Percentiles rank a stretch among this genome's conserved stretches.
Evolutionary conservation across 2,329 filamentous ascomycete genomes (phyloP).

Genomic region (Teratosphaeria gauchensis): DNA sequence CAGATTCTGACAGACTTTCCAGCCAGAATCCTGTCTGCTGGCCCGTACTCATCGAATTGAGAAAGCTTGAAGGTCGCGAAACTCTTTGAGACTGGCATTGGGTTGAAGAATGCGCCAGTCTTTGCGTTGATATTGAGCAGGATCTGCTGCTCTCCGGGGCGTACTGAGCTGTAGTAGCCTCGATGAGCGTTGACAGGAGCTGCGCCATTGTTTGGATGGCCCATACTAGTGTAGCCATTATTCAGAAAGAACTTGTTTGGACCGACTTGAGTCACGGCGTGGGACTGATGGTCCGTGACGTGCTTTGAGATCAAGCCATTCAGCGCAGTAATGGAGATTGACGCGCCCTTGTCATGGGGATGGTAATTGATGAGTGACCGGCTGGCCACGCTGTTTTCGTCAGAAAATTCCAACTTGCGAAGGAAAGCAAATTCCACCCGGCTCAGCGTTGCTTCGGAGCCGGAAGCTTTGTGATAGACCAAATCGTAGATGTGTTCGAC

Average conservation of each 20-base stretch:
- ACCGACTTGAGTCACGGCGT: constrained; percentile 37
- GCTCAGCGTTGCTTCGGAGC: neutral
- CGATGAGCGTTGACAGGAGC: constrained; percentile 42
- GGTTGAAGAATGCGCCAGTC: constrained; percentile 48
- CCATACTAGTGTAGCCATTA: neutral
- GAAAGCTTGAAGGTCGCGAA: neutral
- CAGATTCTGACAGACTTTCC: neutral
- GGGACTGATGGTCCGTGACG: neutral
- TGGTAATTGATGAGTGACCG: neutral
- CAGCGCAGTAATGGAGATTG: constrained; percentile 1
- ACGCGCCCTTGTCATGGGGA: neutral
- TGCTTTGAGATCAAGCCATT: constrained; percentile 3
- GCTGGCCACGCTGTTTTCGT: neutral
- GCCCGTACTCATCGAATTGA: neutral
- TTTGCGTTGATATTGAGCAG: constrained; percentile 56
- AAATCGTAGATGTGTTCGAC: too few species aligned
- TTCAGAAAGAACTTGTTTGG: constrained; percentile 44
- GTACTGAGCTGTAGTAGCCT: constrained; percentile 54
- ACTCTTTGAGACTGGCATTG: constrained; percentile 7
- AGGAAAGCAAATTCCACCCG: neutral
- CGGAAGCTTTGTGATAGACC: constrained; percentile 1
- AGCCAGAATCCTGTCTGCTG: neutral
- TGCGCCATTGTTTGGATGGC: neutral
- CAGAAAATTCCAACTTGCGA: neutral
- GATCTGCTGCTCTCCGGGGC: constrained; percentile 47